Evolutionary conservation across 177 flowering plant species (phyloP), one percentile per base, ranked within the genome.

Genomic region (Tripterygium wilfordii): DNA sequence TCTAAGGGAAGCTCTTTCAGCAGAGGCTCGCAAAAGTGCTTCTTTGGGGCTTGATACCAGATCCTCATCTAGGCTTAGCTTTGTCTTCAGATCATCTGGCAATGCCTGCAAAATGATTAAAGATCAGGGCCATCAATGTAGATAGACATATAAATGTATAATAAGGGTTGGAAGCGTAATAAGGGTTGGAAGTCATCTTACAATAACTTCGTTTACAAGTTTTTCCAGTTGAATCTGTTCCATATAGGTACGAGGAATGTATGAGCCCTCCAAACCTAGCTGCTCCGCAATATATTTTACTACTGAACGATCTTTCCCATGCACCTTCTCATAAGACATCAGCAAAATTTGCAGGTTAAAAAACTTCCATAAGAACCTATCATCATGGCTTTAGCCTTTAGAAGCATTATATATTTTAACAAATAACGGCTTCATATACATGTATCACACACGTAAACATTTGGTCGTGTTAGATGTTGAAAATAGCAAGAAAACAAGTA

Each of bases 221-320:
- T 90, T 90, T 62, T 94, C 99, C 57, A 87, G 53, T 67, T 94
- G 97, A 64, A 94, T 94, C 70, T 90, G 99, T 73, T 94, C 97
- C 16, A 94, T 89, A 49, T 94, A 94, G 35, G 97, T 90, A 22
- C 95, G 96, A 35, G 99, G 86, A 51, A 69, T 65, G 63, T 81
- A 94, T 50, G 96, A 83, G 36, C 96, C 97, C 32, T 82, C 90
- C 67, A 90, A 62, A 14, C 80, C 90, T 46, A 94, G 77, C 62
- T 75, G 79, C 57, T 87, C 83, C 3, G 95, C 99, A 26, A 82
- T 69, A 55, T 4, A 6, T 63, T 64, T 75, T 26, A 94, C 92
- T 45, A 46, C 55, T 41, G 58, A 41, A 26, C 96, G 83, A 59
- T 92, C 96, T 70, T 60, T 77, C 53, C 99, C 99, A 83, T 89